phyloP scores from a whole-genome alignment of 306 rosid genomes.

The Cucurbita argyrosperma region DNA sequence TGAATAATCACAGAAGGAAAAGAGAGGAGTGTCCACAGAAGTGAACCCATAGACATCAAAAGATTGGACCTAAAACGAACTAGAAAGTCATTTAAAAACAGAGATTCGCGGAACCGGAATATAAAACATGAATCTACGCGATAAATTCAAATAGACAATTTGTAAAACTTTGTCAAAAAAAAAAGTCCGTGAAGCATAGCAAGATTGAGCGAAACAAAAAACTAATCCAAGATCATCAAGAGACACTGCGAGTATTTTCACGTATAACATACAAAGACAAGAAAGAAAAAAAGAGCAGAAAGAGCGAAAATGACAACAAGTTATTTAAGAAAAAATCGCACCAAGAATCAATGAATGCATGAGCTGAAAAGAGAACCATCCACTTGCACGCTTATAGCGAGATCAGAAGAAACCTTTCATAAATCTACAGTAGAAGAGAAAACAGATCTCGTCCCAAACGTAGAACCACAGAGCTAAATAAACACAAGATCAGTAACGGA shows the following conservation, averaged over 20 bases:
- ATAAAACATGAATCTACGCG: not conserved
- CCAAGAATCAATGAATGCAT: not conserved
- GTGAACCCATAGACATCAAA: not conserved
- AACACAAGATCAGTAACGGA: not conserved
- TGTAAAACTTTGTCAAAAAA: not conserved
- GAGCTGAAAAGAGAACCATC: not conserved
- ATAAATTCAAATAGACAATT: not conserved
- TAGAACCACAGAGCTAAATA: constrained; percentile 3
- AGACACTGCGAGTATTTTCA: not conserved
- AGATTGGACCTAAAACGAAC: not conserved
- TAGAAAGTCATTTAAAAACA: not conserved
- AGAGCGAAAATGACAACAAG: not conserved
- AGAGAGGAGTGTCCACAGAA: not conserved
- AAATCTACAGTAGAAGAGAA: constrained; percentile 7
- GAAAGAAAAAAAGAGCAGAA: not conserved
- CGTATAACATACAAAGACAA: not conserved
- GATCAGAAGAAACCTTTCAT: not conserved
- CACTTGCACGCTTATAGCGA: not conserved
- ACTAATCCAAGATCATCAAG: not conserved
- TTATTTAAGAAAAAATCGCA: not conserved
- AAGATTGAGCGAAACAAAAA: not conserved
- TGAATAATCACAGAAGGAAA: not conserved
- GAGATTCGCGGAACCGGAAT: not conserved
- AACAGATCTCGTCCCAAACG: constrained; percentile 41
- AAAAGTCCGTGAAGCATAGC: not conserved